Evolutionary conservation across 2,329 filamentous ascomycete genomes (phyloP), one percentile per base, ranked within the genome.

Genomic region (Biscogniauxia marginata): DNA sequence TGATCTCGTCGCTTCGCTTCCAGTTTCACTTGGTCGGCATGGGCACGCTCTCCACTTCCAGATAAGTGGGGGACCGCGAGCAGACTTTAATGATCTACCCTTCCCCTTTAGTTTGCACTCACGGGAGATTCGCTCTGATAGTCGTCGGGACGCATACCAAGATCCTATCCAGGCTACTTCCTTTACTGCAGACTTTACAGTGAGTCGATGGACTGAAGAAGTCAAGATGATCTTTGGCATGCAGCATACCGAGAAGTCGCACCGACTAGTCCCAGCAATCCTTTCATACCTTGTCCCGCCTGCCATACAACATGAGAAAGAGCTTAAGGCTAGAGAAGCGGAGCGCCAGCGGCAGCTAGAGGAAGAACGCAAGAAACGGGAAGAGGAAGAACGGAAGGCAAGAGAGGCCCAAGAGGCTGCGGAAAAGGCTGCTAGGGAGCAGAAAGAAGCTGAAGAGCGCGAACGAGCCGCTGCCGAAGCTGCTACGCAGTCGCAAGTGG

Each of bases 181-280:
- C 2, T 98, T 98, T 71, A 77, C 81, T 19, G 80, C 91, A 7
- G 84, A 85, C 39, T 80, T 84, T 7, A 98, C 95, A 1, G 78
- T 82, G 54, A 81, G 83, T 52, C 87, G 95, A 59, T 99, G 96
- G 88, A 85, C 90, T 68, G 91, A 97, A 68, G 96, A 98, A 72
- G 88, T 92, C 7, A 87, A 88, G 61, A 86, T 99, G 71, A 81
- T 98, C 0, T 98, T 95, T 72, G 89, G 90, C 22, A 74, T 79
- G 20, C 79, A 76, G 49, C 83, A 87, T 52, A 70, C 83, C 3
- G 92, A 96, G 49, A 89, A 89, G 68, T 83, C 86, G 2, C 79
- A 83, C 58, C 84, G 84, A 52, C 79, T 96, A 16, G 75, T 87
- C 61, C 87, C 84, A 63, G 82, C 85, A 2, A 82, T 99, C 22